Evolutionary conservation across 805 yeast species (phyloP).

Genomic region (Kazachstania psychrophila): DNA sequence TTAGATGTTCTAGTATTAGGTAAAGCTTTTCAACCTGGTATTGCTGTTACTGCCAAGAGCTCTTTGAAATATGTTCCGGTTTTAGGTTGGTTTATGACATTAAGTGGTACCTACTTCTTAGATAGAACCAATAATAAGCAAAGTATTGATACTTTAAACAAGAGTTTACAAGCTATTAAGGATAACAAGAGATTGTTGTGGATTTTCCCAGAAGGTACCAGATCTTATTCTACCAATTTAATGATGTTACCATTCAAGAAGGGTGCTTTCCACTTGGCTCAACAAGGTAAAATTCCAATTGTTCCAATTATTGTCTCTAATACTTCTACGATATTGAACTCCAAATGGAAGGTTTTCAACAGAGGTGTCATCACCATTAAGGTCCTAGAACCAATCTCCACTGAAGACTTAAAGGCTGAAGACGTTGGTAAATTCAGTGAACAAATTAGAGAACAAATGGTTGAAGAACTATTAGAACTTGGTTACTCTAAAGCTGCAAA

Average conservation of each 20-base stretch:
- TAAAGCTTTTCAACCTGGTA: conserved; percentile 73
- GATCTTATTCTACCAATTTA: conserved; percentile 66
- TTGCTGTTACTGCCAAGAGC: conserved; percentile 87
- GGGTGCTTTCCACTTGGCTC: conserved; percentile 97
- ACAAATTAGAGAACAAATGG: conserved; percentile 53
- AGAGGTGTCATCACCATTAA: conserved; percentile 67
- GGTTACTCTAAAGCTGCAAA: conserved; percentile 33
- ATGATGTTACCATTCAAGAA: conserved; percentile 82
- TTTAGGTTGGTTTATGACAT: conserved; percentile 93
- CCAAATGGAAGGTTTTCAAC: conserved; percentile 55
- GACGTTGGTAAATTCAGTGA: conserved; percentile 57
- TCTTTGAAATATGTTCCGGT: conserved; percentile 78
- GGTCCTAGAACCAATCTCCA: conserved; percentile 73
- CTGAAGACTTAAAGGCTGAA: conserved; percentile 59
- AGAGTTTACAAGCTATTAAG: conserved; percentile 57
- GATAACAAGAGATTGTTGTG: conserved; percentile 62
- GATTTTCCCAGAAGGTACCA: conserved; percentile 96
- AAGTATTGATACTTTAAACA: conserved; percentile 64
- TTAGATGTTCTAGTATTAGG: conserved; percentile 79
- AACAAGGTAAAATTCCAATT: conserved; percentile 81
- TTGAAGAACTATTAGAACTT: conserved; percentile 27
- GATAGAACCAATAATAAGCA: conserved; percentile 72
- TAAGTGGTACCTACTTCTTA: conserved; percentile 83
- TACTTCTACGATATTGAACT: conserved; percentile 62
- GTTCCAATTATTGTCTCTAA: conserved; percentile 84